phyloP scores from a whole-genome alignment of 352 stramenopile genomes.

The Phytophthora aleatoria region DNA sequence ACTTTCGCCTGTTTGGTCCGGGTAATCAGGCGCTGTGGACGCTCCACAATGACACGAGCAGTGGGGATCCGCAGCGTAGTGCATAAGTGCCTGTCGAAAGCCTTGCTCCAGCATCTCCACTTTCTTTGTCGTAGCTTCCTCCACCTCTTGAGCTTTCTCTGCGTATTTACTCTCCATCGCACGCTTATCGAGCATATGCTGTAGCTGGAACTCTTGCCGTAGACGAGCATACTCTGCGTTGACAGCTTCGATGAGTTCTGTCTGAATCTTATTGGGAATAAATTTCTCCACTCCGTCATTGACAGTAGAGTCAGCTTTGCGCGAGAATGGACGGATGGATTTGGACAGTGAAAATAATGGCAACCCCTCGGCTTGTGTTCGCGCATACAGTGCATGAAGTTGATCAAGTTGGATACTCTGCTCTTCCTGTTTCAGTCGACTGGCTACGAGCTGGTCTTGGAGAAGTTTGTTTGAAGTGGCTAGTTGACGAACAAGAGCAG shows the following conservation, averaged over 20 bases:
- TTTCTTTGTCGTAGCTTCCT: constrained; percentile 47
- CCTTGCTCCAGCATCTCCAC: constrained; percentile 57
- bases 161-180: constrained; percentile 33
- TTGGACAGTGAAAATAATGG: constrained; percentile 48
- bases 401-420: constrained; percentile 70
- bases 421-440: constrained; percentile 57
- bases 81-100: constrained; percentile 31
- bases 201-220: constrained; percentile 44
- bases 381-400: constrained; percentile 60
- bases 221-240: constrained; percentile 47
- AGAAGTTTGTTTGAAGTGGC: constrained; percentile 48
- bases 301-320: constrained; percentile 13
- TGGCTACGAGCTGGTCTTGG: constrained; percentile 56
- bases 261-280: constrained; percentile 36
- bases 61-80: constrained; percentile 4
- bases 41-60: not conserved
- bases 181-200: constrained; percentile 34
- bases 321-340: constrained; percentile 39
- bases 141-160: constrained; percentile 23
- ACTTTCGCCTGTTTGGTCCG: not conserved
- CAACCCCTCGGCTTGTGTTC: constrained; percentile 40
- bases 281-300: constrained; percentile 18
- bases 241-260: constrained; percentile 60
- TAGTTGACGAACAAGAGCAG: constrained; percentile 46
- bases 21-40: not conserved